Percentiles rank a stretch among this genome's conserved stretches.
Conservation (phyloP, 495 filamentous ascomycete genomes). For the Echria macrotheca region DNA sequence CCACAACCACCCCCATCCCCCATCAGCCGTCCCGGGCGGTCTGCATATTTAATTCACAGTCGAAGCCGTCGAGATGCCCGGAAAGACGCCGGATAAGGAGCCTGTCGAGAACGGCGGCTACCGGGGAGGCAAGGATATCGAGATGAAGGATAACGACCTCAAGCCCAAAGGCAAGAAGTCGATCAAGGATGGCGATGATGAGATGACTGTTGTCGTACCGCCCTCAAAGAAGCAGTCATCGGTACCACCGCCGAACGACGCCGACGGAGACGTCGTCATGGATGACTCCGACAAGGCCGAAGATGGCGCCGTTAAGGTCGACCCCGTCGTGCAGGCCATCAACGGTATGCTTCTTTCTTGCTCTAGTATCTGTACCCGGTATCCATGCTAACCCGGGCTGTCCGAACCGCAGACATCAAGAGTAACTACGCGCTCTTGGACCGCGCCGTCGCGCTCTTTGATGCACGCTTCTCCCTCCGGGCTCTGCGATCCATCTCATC, state of each 20-base stretch:
- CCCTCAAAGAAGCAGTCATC: slow-evolving; percentile 67
- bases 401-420: slow-evolving; percentile 92
- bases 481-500: slow-evolving; percentile 93
- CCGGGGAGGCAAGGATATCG: slow-evolving; percentile 70
- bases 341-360: slow-evolving; percentile 35
- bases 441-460: slow-evolving; percentile 87
- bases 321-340: slow-evolving; percentile 58
- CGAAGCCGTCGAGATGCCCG: slow-evolving; percentile 41
- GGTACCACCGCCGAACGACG: slow-evolving; percentile 51
- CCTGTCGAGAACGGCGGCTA: slow-evolving; percentile 69
- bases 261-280: slow-evolving; percentile 73
- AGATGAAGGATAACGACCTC: slow-evolving; percentile 73
- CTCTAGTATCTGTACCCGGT: no score
- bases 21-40: slow-evolving; percentile 16
- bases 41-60: slow-evolving; percentile 2
- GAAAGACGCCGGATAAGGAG: slow-evolving; percentile 68
- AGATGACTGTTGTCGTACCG: slow-evolving; percentile 84
- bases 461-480: slow-evolving; percentile 88
- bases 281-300: slow-evolving; percentile 55
- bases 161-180: slow-evolving; percentile 63
- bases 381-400: no score
- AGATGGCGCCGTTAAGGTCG: slow-evolving; percentile 54
- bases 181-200: slow-evolving; percentile 56
- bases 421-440: slow-evolving; percentile 87
- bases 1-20: slow-evolving; percentile 17